Base-by-base conservation (phyloP, 225 moss, liverwort and hornwort genomes). In the Ulota crispa region DNA sequence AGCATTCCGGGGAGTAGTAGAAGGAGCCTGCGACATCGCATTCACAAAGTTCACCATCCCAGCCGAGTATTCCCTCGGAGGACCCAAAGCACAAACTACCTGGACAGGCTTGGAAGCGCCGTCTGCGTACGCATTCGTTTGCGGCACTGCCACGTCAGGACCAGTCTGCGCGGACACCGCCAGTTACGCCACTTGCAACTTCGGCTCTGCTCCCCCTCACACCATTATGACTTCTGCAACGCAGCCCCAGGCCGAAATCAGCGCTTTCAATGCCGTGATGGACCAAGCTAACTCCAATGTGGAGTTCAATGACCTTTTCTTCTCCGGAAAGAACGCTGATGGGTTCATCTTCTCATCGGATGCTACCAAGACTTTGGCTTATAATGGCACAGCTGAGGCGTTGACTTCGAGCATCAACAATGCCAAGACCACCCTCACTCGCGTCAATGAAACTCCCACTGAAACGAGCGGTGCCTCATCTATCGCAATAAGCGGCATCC, bases 21-120 rank as follows among this genome's bases (percentile, higher is more conserved):
- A 90, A 47, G 89, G 36, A 0, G 3, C 78, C 1, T 90, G 88
- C 30, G 89, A 90, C 50, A 62, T 90, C 20, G 88, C 68, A 19
- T 90, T 90, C 83, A 90, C 89, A 13, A 90, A 90, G 78, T 88
- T 87, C 78, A 90, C 85, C 74, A 88, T 90, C 54, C 85, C 85
- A 1, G 72, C 61, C 0, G 85, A 83, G 36, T 88, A 90, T 10
- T 52, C 85, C 0, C 42, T 72, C n/a, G 85, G 85, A 0, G 89
- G 89, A 26, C 68, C 71, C 41, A 85, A 88, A 63, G 83, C 85
- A 1, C 87, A 80, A 4, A 13, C 45, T 47, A 4, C 73, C 18
- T 90, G 89, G 85, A n/a, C 54, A 0, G 87, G 87, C 31, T 54
- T 90, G 71, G 82, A 83, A 34, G 70, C 75, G 3, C 53, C 78